A percentile compares a stretch with the other conserved stretches of the same genome.
phyloP scores from a whole-genome alignment of 2,329 filamentous ascomycete species.

The Paecilomyces formosus region DNA sequence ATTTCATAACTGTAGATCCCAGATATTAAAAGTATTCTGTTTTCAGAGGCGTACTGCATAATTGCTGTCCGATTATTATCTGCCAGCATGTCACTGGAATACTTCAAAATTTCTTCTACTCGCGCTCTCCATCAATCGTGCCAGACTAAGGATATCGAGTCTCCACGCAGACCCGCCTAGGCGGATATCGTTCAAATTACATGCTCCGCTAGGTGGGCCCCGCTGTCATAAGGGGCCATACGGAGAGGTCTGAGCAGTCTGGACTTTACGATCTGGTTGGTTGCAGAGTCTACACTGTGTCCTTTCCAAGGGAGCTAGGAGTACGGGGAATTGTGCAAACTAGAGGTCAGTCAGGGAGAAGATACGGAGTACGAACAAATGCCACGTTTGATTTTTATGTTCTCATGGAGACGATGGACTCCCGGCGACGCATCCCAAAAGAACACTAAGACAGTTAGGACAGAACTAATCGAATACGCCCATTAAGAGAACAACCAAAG shows the following conservation, averaged over 20 bases:
- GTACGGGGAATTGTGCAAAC: neutral
- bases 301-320: neutral
- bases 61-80: neutral
- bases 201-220: neutral
- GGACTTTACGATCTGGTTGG: neutral
- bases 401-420: neutral
- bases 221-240: neutral
- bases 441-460: neutral
- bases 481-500: neutral
- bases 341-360: neutral
- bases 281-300: neutral
- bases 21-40: neutral
- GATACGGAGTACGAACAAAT: neutral
- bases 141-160: neutral
- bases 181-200: neutral
- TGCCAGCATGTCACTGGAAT: neutral
- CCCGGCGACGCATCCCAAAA: neutral
- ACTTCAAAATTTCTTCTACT: neutral
- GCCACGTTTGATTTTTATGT: neutral
- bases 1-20: neutral
- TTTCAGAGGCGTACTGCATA: no score
- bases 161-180: neutral
- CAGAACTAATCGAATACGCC: neutral
- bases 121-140: neutral
- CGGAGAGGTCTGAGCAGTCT: neutral